phyloP scores from a whole-genome alignment of 768 basidiomycete species.

The Mycena galericulata region DNA sequence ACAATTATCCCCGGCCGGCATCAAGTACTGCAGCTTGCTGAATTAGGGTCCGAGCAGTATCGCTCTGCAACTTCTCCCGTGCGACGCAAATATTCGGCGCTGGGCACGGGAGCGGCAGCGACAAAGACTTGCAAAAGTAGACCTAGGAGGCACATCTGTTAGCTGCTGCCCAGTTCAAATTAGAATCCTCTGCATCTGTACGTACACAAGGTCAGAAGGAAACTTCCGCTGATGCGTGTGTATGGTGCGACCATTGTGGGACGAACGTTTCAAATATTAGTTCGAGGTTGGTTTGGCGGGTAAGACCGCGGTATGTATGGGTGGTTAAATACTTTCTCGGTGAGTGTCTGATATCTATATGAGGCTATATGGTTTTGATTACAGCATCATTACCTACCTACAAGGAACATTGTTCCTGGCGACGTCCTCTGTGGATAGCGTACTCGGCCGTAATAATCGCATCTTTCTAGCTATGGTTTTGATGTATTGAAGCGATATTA shows the following conservation, averaged over 20 bases:
- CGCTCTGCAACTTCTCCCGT: constrained; percentile 5
- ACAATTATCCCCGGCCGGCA: constrained; percentile 9
- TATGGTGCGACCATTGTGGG: constrained; percentile 15
- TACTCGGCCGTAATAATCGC: constrained; percentile 7
- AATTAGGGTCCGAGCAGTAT: constrained; percentile 19
- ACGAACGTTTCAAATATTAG: constrained; percentile 13
- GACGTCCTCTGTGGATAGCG: constrained; percentile 4
- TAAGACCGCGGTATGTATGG: no score
- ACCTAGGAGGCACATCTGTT: constrained; percentile 15
- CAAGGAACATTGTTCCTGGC: constrained; percentile 7
- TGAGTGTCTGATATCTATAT: constrained; percentile 10
- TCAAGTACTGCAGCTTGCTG: constrained; percentile 17
- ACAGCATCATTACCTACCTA: neutral
- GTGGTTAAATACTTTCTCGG: constrained; percentile 16
- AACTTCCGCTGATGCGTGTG: constrained; percentile 16
- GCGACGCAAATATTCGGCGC: constrained; percentile 8
- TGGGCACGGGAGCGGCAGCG: constrained; percentile 9
- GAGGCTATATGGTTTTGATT: constrained; percentile 10
- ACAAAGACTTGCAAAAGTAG: constrained; percentile 21
- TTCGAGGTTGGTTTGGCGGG: constrained; percentile 10
- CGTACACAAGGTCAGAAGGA: constrained; percentile 16
- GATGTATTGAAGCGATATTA: constrained; percentile 1
- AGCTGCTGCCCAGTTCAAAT: constrained; percentile 16
- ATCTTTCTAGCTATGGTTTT: constrained; percentile 12
- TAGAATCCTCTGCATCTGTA: constrained; percentile 21